Evolutionary conservation across 1,284 basidiomycete species (phyloP), one percentile per base, ranked within the genome.

Genomic region (Pterula multifida): DNA sequence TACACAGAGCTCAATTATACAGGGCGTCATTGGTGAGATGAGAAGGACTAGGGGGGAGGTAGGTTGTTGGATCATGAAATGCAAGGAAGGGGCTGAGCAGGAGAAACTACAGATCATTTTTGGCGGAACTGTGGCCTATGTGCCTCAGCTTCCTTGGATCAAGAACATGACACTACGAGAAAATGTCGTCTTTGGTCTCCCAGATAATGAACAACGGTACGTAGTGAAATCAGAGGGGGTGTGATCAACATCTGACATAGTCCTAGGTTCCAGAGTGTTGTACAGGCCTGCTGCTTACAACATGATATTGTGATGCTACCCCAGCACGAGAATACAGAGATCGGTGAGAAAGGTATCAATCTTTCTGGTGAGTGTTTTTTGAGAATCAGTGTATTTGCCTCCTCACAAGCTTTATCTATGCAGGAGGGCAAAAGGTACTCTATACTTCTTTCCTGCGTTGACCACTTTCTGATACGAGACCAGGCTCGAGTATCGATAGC

Each of bases 271-370:
- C 61, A 68, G 3, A 68, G 73, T 28, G 70, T 82, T 50, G 64
- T 85, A 48, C 58, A 71, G 19, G 76, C 85, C 0, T 89, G 83
- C 58, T 70, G 69, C 45, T 64, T 88, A 36, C 72, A 76, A 53
- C 78, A 76, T 47, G 85, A 89, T 60, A 65, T 89, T 2, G 72
- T 74, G 42, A 72, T 85, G 58, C 65, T 89, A 15, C 76, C 81
- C 1, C 63, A 82, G 49, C 79, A 80, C 2, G 81, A 84, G 55
- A 60, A 70, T 49, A 90, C 87, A 0, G 85, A 92, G 63, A 87
- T 94, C 25, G 90, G 90, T 23, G 90, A 92, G 65, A 80, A 85
- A 56, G 90, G 90, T 3, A 79, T 86, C 50, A 87, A 78, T 59
- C 62, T 83, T 49, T 80, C 75, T 53, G 75, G 78, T 68, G n/a